Base-by-base conservation (phyloP, 78 protist genomes). In the Anaeramoeba flamelloides region DNA sequence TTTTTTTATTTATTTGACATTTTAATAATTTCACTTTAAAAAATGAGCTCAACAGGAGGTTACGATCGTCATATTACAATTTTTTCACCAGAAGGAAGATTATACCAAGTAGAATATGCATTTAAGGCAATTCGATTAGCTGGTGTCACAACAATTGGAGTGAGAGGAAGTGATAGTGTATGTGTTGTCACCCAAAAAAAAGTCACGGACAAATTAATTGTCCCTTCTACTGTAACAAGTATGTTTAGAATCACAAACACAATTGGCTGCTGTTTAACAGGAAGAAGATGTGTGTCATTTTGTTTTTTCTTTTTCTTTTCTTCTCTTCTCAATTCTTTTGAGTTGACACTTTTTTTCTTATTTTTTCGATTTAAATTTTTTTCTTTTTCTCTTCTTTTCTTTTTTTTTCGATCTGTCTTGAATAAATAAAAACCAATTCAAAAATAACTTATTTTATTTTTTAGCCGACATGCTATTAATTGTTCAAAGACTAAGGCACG, bases 101-200 rank as follows among this genome's bases (percentile, higher is more conserved):
- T 95, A 30, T 95, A 91, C 81, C 98, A 95, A 84, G 96, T 95
- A 81, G 95, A 95, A 76, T 95, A 95, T 74, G 94, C 97, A 41
- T 90, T 91, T 90, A 95, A 95, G 91, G 97, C 98, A 2, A 84
- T 94, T 74, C 87, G 85, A 40, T 32, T 88, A 12, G 90, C 82
- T 1, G 91, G 91, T 4, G 37, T 89, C 30, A 95, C 98, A 12
- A 84, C 94, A 2, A 69, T 95, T 32, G 97, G 93, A 76, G 82
- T 95, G 31, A 76, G 96, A 33, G 97, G 97, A 17, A 83, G 85
- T 86, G 97, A 93, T 80, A 74, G 86, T 36, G 84, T 40, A 0
- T 88, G 84, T 33, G 93, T 92, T 22, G 90, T 92, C 75, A 87
- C 96, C 8, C 95, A 95, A 85, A 92, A 91, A 92, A 91, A 93